These are phyloP conservation scores for Rusavskia elegans DNA, from an alignment of 495 filamentous ascomycete genomes.

Conservation along the genomic window DNA sequence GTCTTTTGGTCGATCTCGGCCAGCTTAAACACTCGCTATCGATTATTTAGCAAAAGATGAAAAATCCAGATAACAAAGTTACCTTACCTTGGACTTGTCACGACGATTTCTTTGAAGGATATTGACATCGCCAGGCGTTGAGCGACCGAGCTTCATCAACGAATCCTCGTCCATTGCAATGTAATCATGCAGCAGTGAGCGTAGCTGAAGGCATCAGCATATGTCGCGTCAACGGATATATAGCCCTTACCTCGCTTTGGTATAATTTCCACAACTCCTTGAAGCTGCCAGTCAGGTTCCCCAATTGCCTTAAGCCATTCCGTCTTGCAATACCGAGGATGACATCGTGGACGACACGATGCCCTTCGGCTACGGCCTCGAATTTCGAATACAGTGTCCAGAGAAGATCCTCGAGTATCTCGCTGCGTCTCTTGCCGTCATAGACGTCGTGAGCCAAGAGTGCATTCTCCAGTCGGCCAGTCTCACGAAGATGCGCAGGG, in stretches of 20 bases:
- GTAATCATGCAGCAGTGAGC: constrained; percentile 89
- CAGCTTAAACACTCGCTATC: constrained; percentile 71
- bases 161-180: constrained; percentile 79
- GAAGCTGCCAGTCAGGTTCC: constrained; percentile 58
- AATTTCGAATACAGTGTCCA: constrained; percentile 93
- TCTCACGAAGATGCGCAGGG: constrained; percentile 47
- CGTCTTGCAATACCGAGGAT: constrained; percentile 66
- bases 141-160: constrained; percentile 28
- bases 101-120: constrained; percentile 44
- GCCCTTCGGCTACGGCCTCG: constrained; percentile 89
- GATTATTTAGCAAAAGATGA: constrained; percentile 11
- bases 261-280: constrained; percentile 89
- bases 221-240: background rate
- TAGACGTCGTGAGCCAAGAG: constrained; percentile 42
- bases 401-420: constrained; percentile 75
- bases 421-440: constrained; percentile 54
- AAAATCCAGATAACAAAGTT: background rate
- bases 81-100: constrained; percentile 46
- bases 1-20: constrained; percentile 66
- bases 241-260: constrained; percentile 45
- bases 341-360: constrained; percentile 85
- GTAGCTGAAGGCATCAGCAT: constrained; percentile 49
- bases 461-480: constrained; percentile 22
- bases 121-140: constrained; percentile 32
- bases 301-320: constrained; percentile 41